These are phyloP conservation scores for Salix koriyanagi DNA, from an alignment of 345 rosid species.

Conservation along the genomic window DNA sequence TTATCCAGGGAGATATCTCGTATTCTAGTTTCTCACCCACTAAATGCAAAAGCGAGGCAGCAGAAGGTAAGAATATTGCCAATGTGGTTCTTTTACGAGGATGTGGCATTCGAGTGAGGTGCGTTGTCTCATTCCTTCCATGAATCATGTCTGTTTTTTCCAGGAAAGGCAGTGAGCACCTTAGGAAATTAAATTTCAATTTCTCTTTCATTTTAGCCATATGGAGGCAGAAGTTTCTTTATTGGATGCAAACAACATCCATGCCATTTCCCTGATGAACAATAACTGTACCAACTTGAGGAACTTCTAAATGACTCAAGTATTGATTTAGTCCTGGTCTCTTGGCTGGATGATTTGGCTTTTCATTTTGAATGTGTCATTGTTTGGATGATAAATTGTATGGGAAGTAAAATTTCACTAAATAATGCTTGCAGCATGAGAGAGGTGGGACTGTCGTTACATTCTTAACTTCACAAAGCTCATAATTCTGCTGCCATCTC, in stretches of 20 bases:
- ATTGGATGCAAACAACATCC: background rate
- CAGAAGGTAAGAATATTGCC: constrained; percentile 79
- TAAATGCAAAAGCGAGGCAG: constrained; percentile 64
- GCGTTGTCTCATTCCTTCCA: constrained; percentile 1
- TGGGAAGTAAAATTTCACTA: background rate
- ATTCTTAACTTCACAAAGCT: background rate
- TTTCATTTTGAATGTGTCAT: background rate
- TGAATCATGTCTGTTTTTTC: background rate
- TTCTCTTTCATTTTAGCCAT: background rate
- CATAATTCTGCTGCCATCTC: background rate
- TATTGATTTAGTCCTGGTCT: background rate
- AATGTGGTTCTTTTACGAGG: constrained; percentile 89
- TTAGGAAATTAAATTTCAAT: background rate
- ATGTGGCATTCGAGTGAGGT: constrained; percentile 96
- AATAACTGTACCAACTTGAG: background rate
- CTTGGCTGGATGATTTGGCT: background rate
- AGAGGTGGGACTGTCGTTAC: background rate
- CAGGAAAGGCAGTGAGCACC: background rate
- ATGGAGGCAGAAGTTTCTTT: background rate
- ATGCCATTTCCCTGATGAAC: background rate
- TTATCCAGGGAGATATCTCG: constrained; percentile 73
- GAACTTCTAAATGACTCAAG: background rate
- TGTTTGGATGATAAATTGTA: background rate
- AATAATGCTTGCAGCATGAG: background rate
- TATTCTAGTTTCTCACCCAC: constrained; percentile 65